Base-by-base conservation (phyloP, 148 eudicot species). In the Polygonum maritimum region DNA sequence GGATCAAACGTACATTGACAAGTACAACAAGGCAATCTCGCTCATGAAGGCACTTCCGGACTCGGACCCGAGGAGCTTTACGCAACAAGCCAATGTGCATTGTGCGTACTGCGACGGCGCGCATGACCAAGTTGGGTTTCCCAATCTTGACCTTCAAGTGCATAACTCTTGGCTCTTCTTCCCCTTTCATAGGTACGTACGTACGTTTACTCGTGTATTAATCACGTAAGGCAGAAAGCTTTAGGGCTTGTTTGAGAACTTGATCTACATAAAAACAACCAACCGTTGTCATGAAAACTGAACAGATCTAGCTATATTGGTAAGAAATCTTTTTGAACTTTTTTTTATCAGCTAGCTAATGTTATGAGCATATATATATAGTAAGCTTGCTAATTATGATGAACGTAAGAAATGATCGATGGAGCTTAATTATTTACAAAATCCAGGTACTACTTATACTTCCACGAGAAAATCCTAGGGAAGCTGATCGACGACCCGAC, bases 91-190 rank as follows among this genome's bases (percentile, higher is more conserved):
- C 5, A 80, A 89, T 19, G 85, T 91, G 65, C 98, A 94, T 81
- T 94, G 98, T 49, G 97, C 97, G 26, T 94, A 94, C 70, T 91
- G 97, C 74, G 85, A 91, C 40, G 97, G 98, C 7, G 95, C 93
- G 16, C 88, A 93, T 77, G 82, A 82, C 48, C 98, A 93, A 87
- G 84, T 81, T 15, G 97, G 97, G 57, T 87, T 89, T 6, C 88
- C 90, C 0, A 52, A 88, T 52, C 71, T 85, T 4, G 93, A 86
- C 2, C 76, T 94, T 26, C 97, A 94, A 82, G 93, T 92, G 21
- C 98, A 94, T 71, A 71, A 67, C 63, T 92, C 96, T 0, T 92
- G 98, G 97, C 86, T 90, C 7, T 93, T 93, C 78, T 87, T 86
- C 38, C 96, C 98, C 4, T 93, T 88, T 78, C 98, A 93, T 74